phyloP scores from a whole-genome alignment of 148 eudicot genomes.

The Chenopodium album region DNA sequence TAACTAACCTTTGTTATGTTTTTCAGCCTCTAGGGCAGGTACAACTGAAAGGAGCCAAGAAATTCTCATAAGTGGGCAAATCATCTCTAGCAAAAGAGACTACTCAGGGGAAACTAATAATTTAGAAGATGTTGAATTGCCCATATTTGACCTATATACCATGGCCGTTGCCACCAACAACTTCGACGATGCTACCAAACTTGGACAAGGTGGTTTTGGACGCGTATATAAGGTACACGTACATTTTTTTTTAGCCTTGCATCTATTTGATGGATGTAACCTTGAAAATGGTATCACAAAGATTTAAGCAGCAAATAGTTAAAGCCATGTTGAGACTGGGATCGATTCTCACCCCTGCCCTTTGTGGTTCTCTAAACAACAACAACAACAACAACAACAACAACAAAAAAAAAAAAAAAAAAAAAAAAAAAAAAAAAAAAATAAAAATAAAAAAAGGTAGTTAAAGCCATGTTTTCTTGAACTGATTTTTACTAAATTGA shows the following conservation, averaged over 20 bases:
- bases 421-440: no score
- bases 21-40: slow-evolving; percentile 24
- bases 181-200: slow-evolving; percentile 32
- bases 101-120: slow-evolving; percentile 30
- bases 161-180: slow-evolving; percentile 33
- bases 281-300: no score
- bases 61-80: slow-evolving; percentile 24
- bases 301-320: no score
- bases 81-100: slow-evolving; percentile 27
- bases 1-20: background rate
- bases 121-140: slow-evolving; percentile 36
- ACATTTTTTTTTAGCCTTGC: background rate
- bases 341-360: no score
- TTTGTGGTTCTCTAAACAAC: no score
- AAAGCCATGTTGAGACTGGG: no score
- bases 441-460: no score
- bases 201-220: slow-evolving; percentile 50
- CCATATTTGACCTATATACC: slow-evolving; percentile 34
- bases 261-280: no score
- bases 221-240: slow-evolving; percentile 8
- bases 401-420: no score
- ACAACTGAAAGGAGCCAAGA: slow-evolving; percentile 33
- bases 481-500: background rate
- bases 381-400: no score
- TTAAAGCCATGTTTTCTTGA: background rate